Conservation (phyloP, 257 asterid genomes). For the Cinchona pubescens region DNA sequence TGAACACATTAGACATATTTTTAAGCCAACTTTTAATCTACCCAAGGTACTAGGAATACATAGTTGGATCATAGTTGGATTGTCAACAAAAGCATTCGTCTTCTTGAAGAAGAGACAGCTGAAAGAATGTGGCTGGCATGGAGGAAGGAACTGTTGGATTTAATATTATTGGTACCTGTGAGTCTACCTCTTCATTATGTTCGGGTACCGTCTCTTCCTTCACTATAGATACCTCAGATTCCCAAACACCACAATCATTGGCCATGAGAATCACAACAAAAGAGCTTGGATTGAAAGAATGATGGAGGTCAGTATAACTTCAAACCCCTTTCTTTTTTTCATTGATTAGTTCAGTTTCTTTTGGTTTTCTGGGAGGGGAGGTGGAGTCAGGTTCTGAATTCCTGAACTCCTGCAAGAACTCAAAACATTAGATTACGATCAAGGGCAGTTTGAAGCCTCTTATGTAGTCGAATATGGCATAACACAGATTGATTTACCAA, state of each 20-base stretch:
- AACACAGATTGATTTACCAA: background rate
- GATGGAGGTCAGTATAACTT: slow-evolving; percentile 41
- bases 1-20: background rate
- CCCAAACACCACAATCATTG: slow-evolving; percentile 46
- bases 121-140: slow-evolving; percentile 37
- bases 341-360: background rate
- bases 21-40: background rate
- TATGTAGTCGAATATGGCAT: background rate
- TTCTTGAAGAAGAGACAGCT: background rate
- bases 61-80: background rate
- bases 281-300: slow-evolving; percentile 58
- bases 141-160: slow-evolving; percentile 52
- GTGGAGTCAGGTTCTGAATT: background rate
- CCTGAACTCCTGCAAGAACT: background rate
- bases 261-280: slow-evolving; percentile 60
- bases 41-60: background rate
- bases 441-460: background rate
- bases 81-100: background rate
- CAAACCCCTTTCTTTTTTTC: background rate
- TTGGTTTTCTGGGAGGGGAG: background rate
- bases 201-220: slow-evolving; percentile 57
- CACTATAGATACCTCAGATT: slow-evolving; percentile 44
- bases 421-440: background rate
- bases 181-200: slow-evolving; percentile 53
- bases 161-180: slow-evolving; percentile 46